Conservation (phyloP, 2,329 filamentous ascomycete species). For the Knufia fluminis region DNA sequence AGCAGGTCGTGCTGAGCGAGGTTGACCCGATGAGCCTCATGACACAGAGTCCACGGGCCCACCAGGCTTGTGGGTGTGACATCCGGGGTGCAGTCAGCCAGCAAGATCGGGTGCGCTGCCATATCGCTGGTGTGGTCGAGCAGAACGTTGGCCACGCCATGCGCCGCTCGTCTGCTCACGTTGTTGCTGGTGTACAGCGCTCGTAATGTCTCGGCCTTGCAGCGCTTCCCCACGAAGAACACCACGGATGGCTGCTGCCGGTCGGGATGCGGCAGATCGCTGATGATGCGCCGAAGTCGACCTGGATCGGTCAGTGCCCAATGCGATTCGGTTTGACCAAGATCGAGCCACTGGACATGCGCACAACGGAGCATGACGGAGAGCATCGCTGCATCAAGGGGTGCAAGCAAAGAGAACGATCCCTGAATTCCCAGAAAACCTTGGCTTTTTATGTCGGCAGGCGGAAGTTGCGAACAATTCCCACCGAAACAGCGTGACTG, state of each 20-base stretch:
- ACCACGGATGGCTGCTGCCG: slow-evolving; percentile 8
- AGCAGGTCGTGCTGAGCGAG: background rate
- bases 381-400: background rate
- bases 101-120: slow-evolving; percentile 12
- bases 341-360: slow-evolving; percentile 5
- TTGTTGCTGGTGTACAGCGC: slow-evolving; percentile 14
- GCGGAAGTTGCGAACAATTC: background rate
- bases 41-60: background rate
- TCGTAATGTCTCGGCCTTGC: slow-evolving; percentile 12
- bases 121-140: slow-evolving; percentile 3
- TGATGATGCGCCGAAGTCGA: background rate
- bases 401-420: background rate
- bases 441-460: background rate
- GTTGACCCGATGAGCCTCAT: slow-evolving; percentile 2
- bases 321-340: background rate
- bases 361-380: background rate
- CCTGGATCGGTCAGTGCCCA: background rate
- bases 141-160: slow-evolving; percentile 10
- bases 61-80: background rate
- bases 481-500: background rate
- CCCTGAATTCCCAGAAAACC: background rate
- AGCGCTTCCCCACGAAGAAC: slow-evolving; percentile 12
- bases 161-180: background rate
- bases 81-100: slow-evolving; percentile 10
- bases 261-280: background rate